A percentile compares a stretch with the other conserved stretches of the same genome.
Evolutionary conservation across 73 alveolate genomes (phyloP).

Genomic region (Blepharisma japonicum): DNA sequence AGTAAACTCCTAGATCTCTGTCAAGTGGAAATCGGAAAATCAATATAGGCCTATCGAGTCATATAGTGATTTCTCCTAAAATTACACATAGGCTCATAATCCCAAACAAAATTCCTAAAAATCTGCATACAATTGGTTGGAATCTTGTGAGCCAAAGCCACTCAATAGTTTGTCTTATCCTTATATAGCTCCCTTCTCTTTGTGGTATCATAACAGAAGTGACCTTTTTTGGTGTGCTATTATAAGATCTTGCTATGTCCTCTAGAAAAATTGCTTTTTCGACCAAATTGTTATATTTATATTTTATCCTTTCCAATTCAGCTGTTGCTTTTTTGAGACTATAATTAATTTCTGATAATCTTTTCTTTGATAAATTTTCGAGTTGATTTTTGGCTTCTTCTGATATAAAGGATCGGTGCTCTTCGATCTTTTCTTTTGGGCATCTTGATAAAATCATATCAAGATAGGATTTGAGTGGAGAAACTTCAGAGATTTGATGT

Average conservation of each 20-base stretch:
- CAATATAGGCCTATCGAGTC: background rate
- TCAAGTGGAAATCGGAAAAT: background rate
- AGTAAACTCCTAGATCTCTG: background rate
- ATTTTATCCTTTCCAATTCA: background rate
- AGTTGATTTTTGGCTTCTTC: background rate
- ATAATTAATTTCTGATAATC: background rate
- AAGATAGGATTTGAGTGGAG: too few relatives aligned
- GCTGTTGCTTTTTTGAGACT: background rate
- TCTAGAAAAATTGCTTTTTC: conserved; percentile 23
- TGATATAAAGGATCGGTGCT: background rate
- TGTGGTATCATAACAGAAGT: background rate
- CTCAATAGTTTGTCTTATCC: background rate
- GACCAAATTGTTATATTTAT: background rate
- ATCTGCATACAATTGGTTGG: background rate
- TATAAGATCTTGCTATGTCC: background rate
- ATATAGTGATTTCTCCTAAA: conserved; percentile 34
- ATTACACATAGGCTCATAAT: background rate
- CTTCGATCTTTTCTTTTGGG: too few relatives aligned
- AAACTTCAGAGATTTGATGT: too few relatives aligned
- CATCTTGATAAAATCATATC: too few relatives aligned
- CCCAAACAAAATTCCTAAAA: background rate
- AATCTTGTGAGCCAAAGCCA: conserved; percentile 23
- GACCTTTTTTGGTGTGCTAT: conserved; percentile 14
- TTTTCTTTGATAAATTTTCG: background rate
- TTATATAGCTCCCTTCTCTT: background rate